Conservation (phyloP, 352 stramenopile genomes). For the Albugo laibachii region DNA sequence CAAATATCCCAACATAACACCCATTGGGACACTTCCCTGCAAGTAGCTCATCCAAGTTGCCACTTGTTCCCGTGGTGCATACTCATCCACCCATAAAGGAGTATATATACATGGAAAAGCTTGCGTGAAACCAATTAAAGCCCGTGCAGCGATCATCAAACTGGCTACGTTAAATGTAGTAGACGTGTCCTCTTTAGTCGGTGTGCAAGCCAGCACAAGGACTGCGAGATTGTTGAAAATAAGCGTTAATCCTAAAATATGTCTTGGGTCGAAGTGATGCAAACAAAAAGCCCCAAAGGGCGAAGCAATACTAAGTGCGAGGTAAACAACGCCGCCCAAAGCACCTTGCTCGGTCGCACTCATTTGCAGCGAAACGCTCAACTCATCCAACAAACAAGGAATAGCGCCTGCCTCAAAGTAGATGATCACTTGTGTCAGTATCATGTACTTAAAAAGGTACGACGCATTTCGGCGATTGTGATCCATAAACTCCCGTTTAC, state of each 20-base stretch:
- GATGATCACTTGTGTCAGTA: slow-evolving; percentile 62
- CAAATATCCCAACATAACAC: slow-evolving; percentile 75
- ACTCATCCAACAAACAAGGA: slow-evolving; percentile 56
- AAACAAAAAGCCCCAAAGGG: slow-evolving; percentile 62
- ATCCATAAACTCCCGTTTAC: slow-evolving; percentile 22
- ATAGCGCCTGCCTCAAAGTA: slow-evolving; percentile 70
- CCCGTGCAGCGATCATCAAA: too few relatives aligned
- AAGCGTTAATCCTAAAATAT: slow-evolving; percentile 49
- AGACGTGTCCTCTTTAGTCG: slow-evolving; percentile 41
- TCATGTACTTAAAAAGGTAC: slow-evolving; percentile 77
- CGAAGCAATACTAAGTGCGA: slow-evolving; percentile 46
- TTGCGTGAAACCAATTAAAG: slow-evolving; percentile 74
- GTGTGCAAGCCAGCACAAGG: slow-evolving; percentile 47
- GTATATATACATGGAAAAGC: slow-evolving; percentile 71
- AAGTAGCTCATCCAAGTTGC: slow-evolving; percentile 74
- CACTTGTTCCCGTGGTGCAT: slow-evolving; percentile 49
- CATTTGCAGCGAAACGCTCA: slow-evolving; percentile 48
- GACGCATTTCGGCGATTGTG: slow-evolving; percentile 44
- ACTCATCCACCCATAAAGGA: slow-evolving; percentile 71
- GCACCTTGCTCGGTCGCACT: slow-evolving; percentile 53
- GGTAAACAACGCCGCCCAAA: slow-evolving; percentile 60
- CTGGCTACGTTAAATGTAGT: too few relatives aligned
- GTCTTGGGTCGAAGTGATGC: slow-evolving; percentile 37
- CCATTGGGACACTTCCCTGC: slow-evolving; percentile 62
- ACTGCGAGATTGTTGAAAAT: slow-evolving; percentile 56